Percentiles rank a stretch among this genome's conserved stretches.
Conservation (phyloP, 2,329 filamentous ascomycete species). For the Botrytis elliptica region DNA sequence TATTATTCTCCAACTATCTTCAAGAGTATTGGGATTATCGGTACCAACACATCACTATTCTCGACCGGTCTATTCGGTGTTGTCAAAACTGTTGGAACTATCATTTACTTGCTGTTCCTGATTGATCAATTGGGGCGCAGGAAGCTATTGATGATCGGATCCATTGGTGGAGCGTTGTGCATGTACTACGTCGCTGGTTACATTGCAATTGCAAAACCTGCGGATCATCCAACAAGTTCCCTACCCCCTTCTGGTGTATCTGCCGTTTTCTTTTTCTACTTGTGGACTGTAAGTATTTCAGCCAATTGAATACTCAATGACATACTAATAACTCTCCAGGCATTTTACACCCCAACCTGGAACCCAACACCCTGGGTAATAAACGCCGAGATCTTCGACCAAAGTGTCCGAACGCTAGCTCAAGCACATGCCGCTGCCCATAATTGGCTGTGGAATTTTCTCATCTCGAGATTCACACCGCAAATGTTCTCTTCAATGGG, state of each 20-base stretch:
- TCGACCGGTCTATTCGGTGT: constrained; percentile 29
- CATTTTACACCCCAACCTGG: constrained; percentile 34
- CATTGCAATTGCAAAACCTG: constrained; percentile 28
- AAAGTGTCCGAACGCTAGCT: constrained; percentile 30
- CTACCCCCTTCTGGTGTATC: constrained; percentile 48
- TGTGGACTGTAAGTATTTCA: constrained; percentile 54
- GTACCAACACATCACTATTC: constrained; percentile 28
- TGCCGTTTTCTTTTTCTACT: constrained; percentile 70
- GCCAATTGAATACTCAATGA: too few relatives aligned
- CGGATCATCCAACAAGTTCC: constrained; percentile 15
- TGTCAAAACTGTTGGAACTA: constrained; percentile 29
- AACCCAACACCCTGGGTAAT: constrained; percentile 35
- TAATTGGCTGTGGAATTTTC: constrained; percentile 66
- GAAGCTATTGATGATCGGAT: constrained; percentile 39
- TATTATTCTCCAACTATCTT: constrained; percentile 33
- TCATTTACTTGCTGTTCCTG: constrained; percentile 54
- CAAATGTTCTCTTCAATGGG: constrained; percentile 59
- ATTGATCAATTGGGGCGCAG: constrained; percentile 59
- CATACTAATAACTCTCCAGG: constrained; percentile 15
- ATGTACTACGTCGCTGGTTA: constrained; percentile 34
- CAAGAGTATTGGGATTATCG: constrained; percentile 29
- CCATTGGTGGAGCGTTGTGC: constrained; percentile 24
- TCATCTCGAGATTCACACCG: constrained; percentile 65
- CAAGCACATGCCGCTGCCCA: constrained; percentile 69
- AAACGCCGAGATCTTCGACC: constrained; percentile 34